Conservation (phyloP, 345 rosid species). For the Geranium brycei region DNA sequence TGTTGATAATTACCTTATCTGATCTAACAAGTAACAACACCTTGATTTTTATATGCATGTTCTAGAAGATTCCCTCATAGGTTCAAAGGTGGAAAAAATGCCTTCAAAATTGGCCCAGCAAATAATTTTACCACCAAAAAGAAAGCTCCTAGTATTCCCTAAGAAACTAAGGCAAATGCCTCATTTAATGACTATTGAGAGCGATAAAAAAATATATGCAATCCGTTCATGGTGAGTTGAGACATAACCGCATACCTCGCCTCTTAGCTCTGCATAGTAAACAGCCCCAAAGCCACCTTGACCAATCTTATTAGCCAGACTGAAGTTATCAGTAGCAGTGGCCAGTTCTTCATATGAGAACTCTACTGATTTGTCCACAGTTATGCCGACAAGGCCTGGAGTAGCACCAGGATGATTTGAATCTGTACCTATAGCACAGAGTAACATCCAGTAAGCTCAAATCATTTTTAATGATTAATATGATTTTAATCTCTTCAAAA, state of each 20-base stretch:
- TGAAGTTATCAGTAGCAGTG: slow-evolving; percentile 72
- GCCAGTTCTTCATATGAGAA: slow-evolving; percentile 89
- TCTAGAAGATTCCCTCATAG: too few species aligned
- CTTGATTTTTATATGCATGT: too few species aligned
- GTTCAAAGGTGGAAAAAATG: too few species aligned
- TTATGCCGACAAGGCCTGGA: slow-evolving; percentile 43
- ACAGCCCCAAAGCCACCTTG: slow-evolving; percentile 90
- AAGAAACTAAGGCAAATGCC: too few species aligned
- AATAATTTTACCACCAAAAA: too few species aligned
- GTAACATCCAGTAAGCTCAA: slow-evolving; percentile 5
- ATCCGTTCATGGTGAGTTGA: background rate
- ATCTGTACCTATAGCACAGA: slow-evolving; percentile 16
- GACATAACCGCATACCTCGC: slow-evolving; percentile 48
- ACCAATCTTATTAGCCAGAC: slow-evolving; percentile 75
- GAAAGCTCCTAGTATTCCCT: too few species aligned
- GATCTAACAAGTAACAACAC: too few species aligned
- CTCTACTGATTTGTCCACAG: slow-evolving; percentile 80
- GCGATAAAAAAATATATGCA: background rate
- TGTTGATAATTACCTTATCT: too few species aligned
- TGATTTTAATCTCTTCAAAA: background rate
- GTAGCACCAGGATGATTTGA: slow-evolving; percentile 21
- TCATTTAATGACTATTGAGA: too few species aligned
- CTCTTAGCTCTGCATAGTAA: slow-evolving; percentile 83
- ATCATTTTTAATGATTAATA: background rate
- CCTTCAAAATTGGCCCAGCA: too few species aligned